phyloP scores from a whole-genome alignment of 306 rosid genomes.

The Vigna nakashimae region DNA sequence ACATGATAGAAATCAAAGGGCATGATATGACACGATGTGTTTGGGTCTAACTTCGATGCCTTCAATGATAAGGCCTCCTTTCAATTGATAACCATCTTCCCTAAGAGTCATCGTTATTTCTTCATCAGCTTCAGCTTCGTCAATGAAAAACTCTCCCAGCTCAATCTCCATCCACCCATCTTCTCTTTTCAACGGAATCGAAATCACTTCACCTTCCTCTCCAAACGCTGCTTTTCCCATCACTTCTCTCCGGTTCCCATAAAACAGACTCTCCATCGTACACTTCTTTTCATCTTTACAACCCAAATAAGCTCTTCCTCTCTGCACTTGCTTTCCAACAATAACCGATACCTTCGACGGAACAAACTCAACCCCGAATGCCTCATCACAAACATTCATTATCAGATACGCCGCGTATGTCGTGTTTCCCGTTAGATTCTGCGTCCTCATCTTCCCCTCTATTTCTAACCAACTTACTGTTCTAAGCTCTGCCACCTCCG shows the following conservation, averaged over 20 bases:
- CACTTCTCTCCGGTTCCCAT: constrained; percentile 43
- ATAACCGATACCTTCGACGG: constrained; percentile 48
- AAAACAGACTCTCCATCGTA: constrained; percentile 50
- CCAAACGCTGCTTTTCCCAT: constrained; percentile 19
- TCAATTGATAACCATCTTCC: constrained; percentile 63
- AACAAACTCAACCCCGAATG: constrained; percentile 58
- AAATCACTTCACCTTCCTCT: background rate
- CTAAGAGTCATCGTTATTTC: constrained; percentile 55
- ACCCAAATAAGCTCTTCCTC: constrained; percentile 44
- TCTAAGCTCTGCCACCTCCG: constrained; percentile 59
- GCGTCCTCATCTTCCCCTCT: constrained; percentile 54
- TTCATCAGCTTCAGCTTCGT: constrained; percentile 48
- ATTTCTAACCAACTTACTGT: constrained; percentile 66
- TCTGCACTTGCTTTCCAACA: constrained; percentile 42
- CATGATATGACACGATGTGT: background rate
- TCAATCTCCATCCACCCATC: constrained; percentile 82
- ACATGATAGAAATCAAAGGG: too few relatives aligned
- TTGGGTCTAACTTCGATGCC: constrained; percentile 67
- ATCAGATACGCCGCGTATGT: constrained; percentile 61
- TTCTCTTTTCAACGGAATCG: constrained; percentile 39
- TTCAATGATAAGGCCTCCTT: constrained; percentile 69
- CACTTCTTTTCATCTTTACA: constrained; percentile 35
- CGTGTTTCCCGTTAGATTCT: constrained; percentile 54
- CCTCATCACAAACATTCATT: constrained; percentile 51
- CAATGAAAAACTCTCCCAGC: constrained; percentile 62